Evolutionary conservation across 148 eudicot species (phyloP).

Genomic region (Agrostemma githago): DNA sequence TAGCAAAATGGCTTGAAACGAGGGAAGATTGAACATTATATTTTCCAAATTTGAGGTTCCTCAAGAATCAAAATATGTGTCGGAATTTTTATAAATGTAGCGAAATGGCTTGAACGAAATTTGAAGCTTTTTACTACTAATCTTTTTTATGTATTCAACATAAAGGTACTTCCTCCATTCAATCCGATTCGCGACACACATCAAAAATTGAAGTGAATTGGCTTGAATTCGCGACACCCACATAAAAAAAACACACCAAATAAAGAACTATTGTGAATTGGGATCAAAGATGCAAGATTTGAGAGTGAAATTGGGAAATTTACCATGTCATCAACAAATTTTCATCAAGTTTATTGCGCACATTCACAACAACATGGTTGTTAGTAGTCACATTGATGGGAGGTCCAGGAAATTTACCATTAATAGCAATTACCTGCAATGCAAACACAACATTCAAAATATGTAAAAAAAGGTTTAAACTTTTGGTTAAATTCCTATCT

Average conservation of each 20-base stretch:
- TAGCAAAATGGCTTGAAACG: too few species aligned
- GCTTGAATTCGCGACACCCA: too few species aligned
- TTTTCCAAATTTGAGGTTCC: too few species aligned
- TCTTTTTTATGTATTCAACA: neutral
- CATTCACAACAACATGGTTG: constrained; percentile 81
- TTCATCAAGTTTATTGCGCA: constrained; percentile 84
- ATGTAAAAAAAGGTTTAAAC: constrained; percentile 6
- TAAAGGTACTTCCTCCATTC: neutral
- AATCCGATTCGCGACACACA: neutral
- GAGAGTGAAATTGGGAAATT: neutral
- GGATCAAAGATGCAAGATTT: neutral
- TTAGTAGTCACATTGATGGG: constrained; percentile 80
- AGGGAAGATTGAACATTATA: too few species aligned
- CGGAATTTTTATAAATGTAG: too few species aligned
- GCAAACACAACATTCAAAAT: constrained; percentile 17
- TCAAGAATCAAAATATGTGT: too few species aligned
- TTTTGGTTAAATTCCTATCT: constrained; percentile 6
- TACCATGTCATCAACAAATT: constrained; percentile 82
- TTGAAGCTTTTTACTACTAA: too few species aligned
- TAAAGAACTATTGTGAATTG: neutral
- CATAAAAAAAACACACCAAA: neutral
- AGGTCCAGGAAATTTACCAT: constrained; percentile 88
- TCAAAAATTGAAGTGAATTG: neutral
- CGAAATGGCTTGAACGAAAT: too few species aligned
- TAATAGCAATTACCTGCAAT: constrained; percentile 93